Conservation (phyloP, 352 stramenopile species). For the Phytophthora brassicae region DNA sequence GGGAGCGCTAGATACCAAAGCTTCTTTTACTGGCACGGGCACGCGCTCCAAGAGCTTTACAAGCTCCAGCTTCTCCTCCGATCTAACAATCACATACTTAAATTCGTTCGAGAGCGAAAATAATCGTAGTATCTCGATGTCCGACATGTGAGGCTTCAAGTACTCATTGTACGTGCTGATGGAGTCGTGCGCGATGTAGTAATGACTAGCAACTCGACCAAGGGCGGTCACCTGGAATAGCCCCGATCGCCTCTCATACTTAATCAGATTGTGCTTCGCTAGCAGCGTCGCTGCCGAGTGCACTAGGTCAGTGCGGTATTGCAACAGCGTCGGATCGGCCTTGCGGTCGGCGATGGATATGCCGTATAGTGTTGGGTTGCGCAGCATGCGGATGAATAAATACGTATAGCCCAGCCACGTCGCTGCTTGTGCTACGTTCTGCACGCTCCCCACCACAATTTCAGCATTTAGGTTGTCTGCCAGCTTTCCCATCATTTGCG, state of each 20-base stretch:
- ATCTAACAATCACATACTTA: slow-evolving; percentile 97
- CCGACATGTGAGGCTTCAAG: slow-evolving; percentile 99
- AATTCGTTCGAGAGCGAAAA: slow-evolving; percentile 99
- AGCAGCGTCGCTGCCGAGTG: slow-evolving; percentile 96
- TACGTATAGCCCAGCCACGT: slow-evolving; percentile 99
- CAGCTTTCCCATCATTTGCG: slow-evolving; percentile 95
- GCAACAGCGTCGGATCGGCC: slow-evolving; percentile 93
- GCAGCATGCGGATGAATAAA: slow-evolving; percentile 99
- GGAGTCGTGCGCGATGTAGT: slow-evolving; percentile 98
- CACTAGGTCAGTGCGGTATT: slow-evolving; percentile 95
- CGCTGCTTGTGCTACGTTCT: slow-evolving; percentile 94
- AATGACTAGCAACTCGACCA: slow-evolving; percentile 98
- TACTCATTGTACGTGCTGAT: slow-evolving; percentile 99
- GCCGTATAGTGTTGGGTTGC: slow-evolving; percentile 96
- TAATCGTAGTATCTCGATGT: slow-evolving; percentile 99
- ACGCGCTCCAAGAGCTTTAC: slow-evolving; percentile 97
- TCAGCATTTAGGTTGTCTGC: slow-evolving; percentile 99
- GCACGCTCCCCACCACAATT: slow-evolving; percentile 96
- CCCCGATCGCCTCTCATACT: slow-evolving; percentile 97
- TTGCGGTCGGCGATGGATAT: slow-evolving; percentile 88
- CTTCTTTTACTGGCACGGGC: slow-evolving; percentile 98
- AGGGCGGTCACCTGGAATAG: slow-evolving; percentile 97
- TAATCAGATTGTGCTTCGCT: slow-evolving; percentile 97
- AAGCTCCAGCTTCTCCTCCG: slow-evolving; percentile 99
- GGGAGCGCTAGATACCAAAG: slow-evolving; percentile 52